Base-by-base conservation (phyloP, 768 basidiomycete genomes). In the Boletellus ananiceps region DNA sequence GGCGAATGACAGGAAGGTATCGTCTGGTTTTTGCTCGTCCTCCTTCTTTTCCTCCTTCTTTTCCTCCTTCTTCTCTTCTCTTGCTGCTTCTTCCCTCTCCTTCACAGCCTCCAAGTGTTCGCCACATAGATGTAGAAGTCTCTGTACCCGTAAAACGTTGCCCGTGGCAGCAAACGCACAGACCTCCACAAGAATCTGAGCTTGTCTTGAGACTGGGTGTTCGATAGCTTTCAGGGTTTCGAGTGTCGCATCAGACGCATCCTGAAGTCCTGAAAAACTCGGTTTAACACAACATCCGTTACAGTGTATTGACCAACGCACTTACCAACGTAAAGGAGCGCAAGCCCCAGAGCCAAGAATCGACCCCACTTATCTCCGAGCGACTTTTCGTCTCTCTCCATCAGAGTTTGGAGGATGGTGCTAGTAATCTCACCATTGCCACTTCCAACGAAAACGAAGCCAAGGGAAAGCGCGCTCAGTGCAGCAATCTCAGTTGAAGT, bases 111-210 rank as follows among this genome's bases (percentile, higher is more conserved):
- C 83, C 54, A 93, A 76, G 63, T 97, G 94, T 62, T 97, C 94
- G 47, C 89, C 89, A 61, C 95, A 98, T 54, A 92, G 80, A 54
- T 96, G 93, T 8, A 98, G 78, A 81, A 98, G 86, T 31, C 78
- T 73, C 65, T 98, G 96, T 15, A 99, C 79, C 67, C 91, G 90
- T 39, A 99, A 73, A 1, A 98, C 96, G 62, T 96, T 94, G 32
- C 94, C 93, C 0, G 93, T 93, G 16, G 93, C 96, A 3, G 93
- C 94, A 64, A 86, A 98, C 2, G 94, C 85, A 61, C 93, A 96
- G 31, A 89, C 87, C 58, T 96, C 91, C 12, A 97, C 92, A 41
- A 99, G 74, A 52, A 97, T 86, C 51, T 90, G 88, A 5, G 92
- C 90, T 31, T 90, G 89, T 60, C 88, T 89, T 15, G 93, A 86